A percentile compares a stretch with the other conserved stretches of the same genome.
Conservation (phyloP, 768 basidiomycete species). For the Dendrothele bispora region DNA sequence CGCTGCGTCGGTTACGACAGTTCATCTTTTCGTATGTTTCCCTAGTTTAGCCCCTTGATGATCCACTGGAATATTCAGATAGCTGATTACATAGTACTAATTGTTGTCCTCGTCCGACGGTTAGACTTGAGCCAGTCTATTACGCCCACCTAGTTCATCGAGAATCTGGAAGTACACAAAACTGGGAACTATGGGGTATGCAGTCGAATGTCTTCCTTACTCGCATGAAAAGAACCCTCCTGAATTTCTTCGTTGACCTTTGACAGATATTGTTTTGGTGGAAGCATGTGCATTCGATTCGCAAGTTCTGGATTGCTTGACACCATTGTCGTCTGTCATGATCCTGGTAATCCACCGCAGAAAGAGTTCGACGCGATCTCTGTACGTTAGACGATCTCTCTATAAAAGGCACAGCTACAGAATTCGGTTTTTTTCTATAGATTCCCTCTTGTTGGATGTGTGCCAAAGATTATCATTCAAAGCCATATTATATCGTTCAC, state of each 20-base stretch:
- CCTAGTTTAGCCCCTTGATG: too few species aligned
- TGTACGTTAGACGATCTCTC: too few species aligned
- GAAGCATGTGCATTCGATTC: slow-evolving; percentile 37
- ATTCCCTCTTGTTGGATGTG: slow-evolving; percentile 17
- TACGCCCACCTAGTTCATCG: slow-evolving; percentile 33
- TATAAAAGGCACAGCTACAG: background rate
- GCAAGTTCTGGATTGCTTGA: slow-evolving; percentile 35
- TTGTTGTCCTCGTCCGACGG: too few species aligned
- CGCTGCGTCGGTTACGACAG: too few species aligned
- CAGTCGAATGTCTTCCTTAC: slow-evolving; percentile 4
- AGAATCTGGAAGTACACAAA: slow-evolving; percentile 37
- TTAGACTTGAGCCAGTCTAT: too few species aligned
- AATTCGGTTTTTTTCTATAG: slow-evolving; percentile 2
- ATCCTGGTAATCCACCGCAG: slow-evolving; percentile 33
- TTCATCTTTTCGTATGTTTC: too few species aligned
- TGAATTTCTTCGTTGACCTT: background rate
- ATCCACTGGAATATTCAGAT: too few species aligned
- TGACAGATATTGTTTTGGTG: slow-evolving; percentile 44
- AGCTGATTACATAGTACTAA: too few species aligned
- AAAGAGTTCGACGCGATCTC: slow-evolving; percentile 36
- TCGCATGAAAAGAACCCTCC: background rate
- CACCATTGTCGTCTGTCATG: slow-evolving; percentile 42
- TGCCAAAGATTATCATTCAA: slow-evolving; percentile 10
- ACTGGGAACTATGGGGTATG: slow-evolving; percentile 43
- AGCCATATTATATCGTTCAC: background rate